Percentiles rank a stretch among this genome's conserved stretches.
Conservation (phyloP, 129 eudicot genomes). For the Centaurea solstitialis region DNA sequence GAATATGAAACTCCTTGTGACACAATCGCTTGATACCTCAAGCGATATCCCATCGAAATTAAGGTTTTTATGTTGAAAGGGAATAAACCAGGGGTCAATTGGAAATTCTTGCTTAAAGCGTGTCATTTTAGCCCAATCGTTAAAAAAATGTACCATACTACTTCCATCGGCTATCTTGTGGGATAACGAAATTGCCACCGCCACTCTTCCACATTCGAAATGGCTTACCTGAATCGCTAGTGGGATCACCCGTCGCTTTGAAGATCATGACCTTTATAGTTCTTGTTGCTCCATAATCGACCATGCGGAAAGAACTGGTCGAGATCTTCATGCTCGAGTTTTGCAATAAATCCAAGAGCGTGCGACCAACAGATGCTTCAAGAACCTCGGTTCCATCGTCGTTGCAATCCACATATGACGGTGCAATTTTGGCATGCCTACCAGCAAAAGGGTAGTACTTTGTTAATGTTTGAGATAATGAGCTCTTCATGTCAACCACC, state of each 20-base stretch:
- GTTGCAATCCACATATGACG: neutral
- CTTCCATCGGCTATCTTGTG: slow-evolving; percentile 30
- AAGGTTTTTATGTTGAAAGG: neutral
- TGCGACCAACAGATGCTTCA: neutral
- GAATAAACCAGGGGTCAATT: neutral
- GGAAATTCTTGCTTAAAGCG: neutral
- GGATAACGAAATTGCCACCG: neutral
- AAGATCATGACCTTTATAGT: neutral
- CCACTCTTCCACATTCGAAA: slow-evolving; percentile 22
- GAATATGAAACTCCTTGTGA: slow-evolving; percentile 19
- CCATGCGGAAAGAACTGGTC: slow-evolving; percentile 9
- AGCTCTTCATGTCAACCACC: neutral
- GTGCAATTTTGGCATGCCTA: neutral
- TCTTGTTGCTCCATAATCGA: neutral
- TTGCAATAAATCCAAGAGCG: neutral
- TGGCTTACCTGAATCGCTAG: slow-evolving; percentile 16
- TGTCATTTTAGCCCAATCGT: slow-evolving; percentile 19
- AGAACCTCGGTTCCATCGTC: slow-evolving; percentile 14
- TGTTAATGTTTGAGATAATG: slow-evolving; percentile 17
- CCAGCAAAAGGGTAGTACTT: slow-evolving; percentile 26
- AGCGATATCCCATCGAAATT: neutral
- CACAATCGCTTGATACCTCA: neutral
- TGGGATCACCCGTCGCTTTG: neutral
- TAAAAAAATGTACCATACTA: slow-evolving; percentile 1
- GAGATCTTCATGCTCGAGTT: neutral